A percentile compares a stretch with the other conserved stretches of the same genome.
These are phyloP conservation scores for Talaromyces thailandensis DNA, from an alignment of 495 filamentous ascomycete genomes.

Conservation along the genomic window DNA sequence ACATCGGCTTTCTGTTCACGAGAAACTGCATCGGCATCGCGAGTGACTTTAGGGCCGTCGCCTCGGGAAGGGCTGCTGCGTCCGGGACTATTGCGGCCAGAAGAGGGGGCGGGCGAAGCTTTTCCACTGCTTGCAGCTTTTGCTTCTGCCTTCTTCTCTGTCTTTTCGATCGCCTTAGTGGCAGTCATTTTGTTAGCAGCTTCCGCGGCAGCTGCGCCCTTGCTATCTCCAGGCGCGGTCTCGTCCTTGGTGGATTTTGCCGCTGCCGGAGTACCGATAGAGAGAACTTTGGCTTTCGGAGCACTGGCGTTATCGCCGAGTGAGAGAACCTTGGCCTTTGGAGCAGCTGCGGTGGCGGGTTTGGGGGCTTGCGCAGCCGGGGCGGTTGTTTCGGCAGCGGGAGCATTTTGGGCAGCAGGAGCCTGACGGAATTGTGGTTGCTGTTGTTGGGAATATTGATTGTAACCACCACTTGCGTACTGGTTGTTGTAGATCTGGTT, in stretches of 20 bases:
- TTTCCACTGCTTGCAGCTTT: conserved; percentile 52
- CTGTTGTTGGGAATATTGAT: conserved; percentile 39
- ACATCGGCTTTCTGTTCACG: conserved; percentile 85
- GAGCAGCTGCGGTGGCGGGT: conserved; percentile 32
- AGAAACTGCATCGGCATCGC: conserved; percentile 74
- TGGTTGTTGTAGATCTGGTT: conserved; percentile 53
- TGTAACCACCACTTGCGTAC: conserved; percentile 36
- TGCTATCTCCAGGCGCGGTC: conserved; percentile 46
- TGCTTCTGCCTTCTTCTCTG: conserved; percentile 45
- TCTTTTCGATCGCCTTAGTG: conserved; percentile 72
- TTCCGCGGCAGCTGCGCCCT: conserved; percentile 37
- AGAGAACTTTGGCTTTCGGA: conserved; percentile 58
- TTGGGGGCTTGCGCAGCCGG: conserved; percentile 16
- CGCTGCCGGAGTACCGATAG: conserved; percentile 47
- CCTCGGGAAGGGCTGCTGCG: conserved; percentile 38
- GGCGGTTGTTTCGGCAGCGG: conserved; percentile 21
- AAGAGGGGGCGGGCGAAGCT: conserved; percentile 67
- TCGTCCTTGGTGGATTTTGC: conserved; percentile 27
- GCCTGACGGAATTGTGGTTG: conserved; percentile 54
- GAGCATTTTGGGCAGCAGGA: conserved; percentile 32
- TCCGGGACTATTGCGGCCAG: conserved; percentile 66
- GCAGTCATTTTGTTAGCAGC: conserved; percentile 65
- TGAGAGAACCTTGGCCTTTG: conserved; percentile 63
- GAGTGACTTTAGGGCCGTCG: conserved; percentile 43
- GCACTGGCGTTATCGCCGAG: conserved; percentile 40